phyloP scores from a whole-genome alignment of 225 moss, liverwort and hornwort genomes.

The Anthoceros angustus region DNA sequence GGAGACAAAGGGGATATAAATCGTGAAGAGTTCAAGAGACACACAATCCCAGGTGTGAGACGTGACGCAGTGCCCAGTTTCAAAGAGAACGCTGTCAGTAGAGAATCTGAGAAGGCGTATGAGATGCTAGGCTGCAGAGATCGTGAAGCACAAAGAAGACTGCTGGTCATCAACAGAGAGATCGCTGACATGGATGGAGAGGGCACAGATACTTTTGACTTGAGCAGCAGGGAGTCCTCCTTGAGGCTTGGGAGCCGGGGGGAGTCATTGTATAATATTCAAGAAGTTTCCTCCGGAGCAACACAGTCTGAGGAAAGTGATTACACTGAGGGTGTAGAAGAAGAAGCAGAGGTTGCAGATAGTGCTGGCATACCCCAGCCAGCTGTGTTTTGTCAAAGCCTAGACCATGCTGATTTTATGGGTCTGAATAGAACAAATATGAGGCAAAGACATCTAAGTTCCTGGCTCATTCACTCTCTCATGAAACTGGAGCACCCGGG shows the following conservation, averaged over 20 bases:
- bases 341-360: neutral
- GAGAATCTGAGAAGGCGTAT: neutral
- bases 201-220: neutral
- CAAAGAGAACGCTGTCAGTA: neutral
- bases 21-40: neutral
- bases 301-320: neutral
- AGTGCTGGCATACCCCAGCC: conserved; percentile 9
- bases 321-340: neutral
- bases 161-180: neutral
- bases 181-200: neutral
- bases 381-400: conserved; percentile 27
- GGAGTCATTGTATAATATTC: neutral
- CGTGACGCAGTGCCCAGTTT: neutral
- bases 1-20: too few species aligned
- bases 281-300: neutral
- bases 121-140: neutral
- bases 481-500: conserved; percentile 31
- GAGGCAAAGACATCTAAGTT: conserved; percentile 32
- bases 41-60: neutral
- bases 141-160: neutral
- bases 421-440: conserved; percentile 36
- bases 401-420: conserved; percentile 34
- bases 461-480: conserved; percentile 39
- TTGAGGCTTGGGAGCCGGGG: neutral
- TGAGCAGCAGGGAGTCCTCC: neutral